phyloP scores from a whole-genome alignment of 2,329 filamentous ascomycete genomes.

The Pseudophaeomoniella oleicola region DNA sequence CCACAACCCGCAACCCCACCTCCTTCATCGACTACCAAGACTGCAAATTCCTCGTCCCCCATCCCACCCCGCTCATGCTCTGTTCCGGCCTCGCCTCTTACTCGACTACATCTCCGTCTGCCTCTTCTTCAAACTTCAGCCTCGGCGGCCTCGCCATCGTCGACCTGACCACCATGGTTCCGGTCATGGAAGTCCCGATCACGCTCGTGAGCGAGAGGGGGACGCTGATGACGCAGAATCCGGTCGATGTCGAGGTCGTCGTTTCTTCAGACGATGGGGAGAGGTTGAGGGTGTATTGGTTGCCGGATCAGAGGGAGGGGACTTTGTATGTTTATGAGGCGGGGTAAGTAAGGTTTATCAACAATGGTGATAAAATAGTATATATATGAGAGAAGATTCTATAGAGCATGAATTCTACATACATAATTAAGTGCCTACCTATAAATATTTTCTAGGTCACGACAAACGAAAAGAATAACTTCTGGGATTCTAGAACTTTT shows the following conservation, averaged over 20 bases:
- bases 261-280: no score
- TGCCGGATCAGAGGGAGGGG: slow-evolving; percentile 32
- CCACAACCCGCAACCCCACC: slow-evolving; percentile 21
- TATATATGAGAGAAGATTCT: no score
- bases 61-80: slow-evolving; percentile 25
- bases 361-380: no score
- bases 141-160: slow-evolving; percentile 35
- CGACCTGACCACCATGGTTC: slow-evolving; percentile 28
- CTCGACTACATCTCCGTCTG: background rate
- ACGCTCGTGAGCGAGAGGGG: slow-evolving; percentile 25
- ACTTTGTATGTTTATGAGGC: slow-evolving; percentile 35
- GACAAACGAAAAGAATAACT: no score
- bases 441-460: no score
- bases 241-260: slow-evolving; percentile 31
- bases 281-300: slow-evolving; percentile 31
- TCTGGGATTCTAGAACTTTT: no score
- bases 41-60: slow-evolving; percentile 35
- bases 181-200: slow-evolving; percentile 32
- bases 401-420: no score
- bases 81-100: slow-evolving; percentile 31
- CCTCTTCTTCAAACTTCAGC: slow-evolving; percentile 12
- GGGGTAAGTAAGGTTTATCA: background rate
- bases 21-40: slow-evolving; percentile 37
- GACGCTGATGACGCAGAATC: slow-evolving; percentile 31
- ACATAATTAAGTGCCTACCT: no score